phyloP scores from a whole-genome alignment of 805 yeast species.

The Ogataea methylovora region DNA sequence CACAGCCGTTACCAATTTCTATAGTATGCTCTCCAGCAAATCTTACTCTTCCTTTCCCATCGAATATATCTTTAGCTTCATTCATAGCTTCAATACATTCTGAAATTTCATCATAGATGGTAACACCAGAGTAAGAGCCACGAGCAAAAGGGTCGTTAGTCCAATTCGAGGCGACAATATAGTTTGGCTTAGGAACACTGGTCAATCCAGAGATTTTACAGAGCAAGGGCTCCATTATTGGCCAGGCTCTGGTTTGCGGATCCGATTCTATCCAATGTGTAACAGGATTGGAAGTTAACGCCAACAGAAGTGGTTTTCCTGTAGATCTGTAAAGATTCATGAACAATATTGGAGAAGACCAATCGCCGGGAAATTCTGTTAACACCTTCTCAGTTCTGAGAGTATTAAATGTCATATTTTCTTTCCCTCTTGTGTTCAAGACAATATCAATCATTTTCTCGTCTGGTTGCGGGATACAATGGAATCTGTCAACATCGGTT shows the following conservation, averaged over 20 bases:
- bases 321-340: conserved; percentile 21
- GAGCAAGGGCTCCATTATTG: conserved; percentile 35
- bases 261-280: conserved; percentile 39
- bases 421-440: conserved; percentile 1
- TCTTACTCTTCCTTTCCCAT: conserved; percentile 31
- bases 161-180: conserved; percentile 34
- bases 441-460: conserved; percentile 11
- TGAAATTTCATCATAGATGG: conserved; percentile 19
- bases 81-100: conserved; percentile 28
- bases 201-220: conserved; percentile 18
- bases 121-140: conserved; percentile 34
- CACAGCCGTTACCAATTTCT: conserved; percentile 48
- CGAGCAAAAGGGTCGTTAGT: conserved; percentile 42
- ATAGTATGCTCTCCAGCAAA: conserved; percentile 54
- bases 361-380: conserved; percentile 9
- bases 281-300: conserved; percentile 41
- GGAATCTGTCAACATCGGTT: conserved; percentile 22
- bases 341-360: conserved; percentile 22
- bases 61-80: conserved; percentile 33
- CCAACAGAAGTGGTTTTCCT: conserved; percentile 32
- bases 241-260: conserved; percentile 34
- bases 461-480: conserved; percentile 24
- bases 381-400: not conserved
- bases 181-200: conserved; percentile 17
- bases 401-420: conserved; percentile 6